Evolutionary conservation across 306 rosid genomes (phyloP), one percentile per base, ranked within the genome.

Genomic region (Senna siamea): DNA sequence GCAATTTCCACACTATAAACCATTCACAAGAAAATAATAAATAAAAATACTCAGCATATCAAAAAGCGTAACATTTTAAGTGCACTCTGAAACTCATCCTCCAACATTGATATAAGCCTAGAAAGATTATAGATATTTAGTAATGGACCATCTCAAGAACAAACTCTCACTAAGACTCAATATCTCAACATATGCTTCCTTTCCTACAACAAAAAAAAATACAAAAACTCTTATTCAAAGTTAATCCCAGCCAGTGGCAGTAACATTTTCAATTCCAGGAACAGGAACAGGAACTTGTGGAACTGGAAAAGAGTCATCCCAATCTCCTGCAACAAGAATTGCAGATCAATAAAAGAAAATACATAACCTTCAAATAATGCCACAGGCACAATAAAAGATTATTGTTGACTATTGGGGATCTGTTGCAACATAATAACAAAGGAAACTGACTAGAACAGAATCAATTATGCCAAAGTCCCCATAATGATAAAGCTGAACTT

Each of bases 221-320:
- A 53, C 19, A 62, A 38, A n/a, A 69, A 43, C 68, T 51, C 67
- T 38, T 48, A 63, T 23, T 22, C 52, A 51, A 30, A 57, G 11
- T 66, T 59, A 54, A 0, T 80, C 84, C 84, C 84, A 80, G 74
- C 84, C 78, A 10, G 74, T 44, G 9, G 84, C 52, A 54, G 69
- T 5, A 32, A 67, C 41, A 9, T 19, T 35, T 54, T 48, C 63
- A 1, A 40, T 6, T 32, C 56, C 73, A 23, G 84, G 32, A 26
- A 22, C 14, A 23, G 79, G 20, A 23, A n/a, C 9, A 26, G 81
- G 20, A 58, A 28, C 60, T 61, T 69, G 72, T 22, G 81, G 72
- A 63, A 77, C 69, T 46, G 74, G 64, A 55, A 55, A 78, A 46
- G 74, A 0, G 14, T 70, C 84, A 44, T 74, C 78, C 80, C 74